Conservation (phyloP, 306 rosid genomes). For the Casuarina equisetifolia region DNA sequence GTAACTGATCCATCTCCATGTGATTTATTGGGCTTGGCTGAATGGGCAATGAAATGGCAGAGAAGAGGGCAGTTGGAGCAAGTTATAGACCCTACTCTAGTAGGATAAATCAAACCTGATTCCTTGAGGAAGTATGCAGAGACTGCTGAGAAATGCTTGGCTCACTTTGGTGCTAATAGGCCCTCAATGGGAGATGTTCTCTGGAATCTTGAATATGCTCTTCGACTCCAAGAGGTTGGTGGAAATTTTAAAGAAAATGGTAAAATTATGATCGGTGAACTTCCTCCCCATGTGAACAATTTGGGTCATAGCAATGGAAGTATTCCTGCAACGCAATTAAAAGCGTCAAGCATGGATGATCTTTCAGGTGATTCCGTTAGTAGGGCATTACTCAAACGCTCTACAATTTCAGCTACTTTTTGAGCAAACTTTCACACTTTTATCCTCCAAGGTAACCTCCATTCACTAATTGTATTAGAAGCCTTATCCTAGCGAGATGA, state of each 20-base stretch:
- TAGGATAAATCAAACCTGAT: constrained; percentile 63
- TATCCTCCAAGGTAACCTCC: constrained; percentile 16
- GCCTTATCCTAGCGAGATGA: too few species aligned
- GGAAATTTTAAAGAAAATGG: constrained; percentile 82
- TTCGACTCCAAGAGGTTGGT: constrained; percentile 75
- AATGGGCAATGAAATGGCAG: constrained; percentile 96
- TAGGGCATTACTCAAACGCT: constrained; percentile 27
- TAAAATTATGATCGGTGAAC: constrained; percentile 80
- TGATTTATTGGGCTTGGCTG: constrained; percentile 89
- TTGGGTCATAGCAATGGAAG: constrained; percentile 37
- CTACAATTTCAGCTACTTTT: constrained; percentile 25
- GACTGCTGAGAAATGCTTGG: constrained; percentile 90
- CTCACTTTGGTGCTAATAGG: constrained; percentile 78
- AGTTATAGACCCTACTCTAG: constrained; percentile 66
- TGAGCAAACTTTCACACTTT: constrained; percentile 17
- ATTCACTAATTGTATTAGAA: constrained; percentile 5
- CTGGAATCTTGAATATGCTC: constrained; percentile 91
- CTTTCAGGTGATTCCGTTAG: constrained; percentile 94
- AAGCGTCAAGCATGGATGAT: constrained; percentile 50
- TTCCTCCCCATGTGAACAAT: constrained; percentile 68
- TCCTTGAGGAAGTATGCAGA: constrained; percentile 86
- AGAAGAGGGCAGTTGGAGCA: constrained; percentile 76
- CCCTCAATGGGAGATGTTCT: constrained; percentile 93
- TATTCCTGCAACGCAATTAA: constrained; percentile 45
- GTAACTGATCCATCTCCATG: constrained; percentile 84